phyloP scores from a whole-genome alignment of 2,329 filamentous ascomycete species.

The Cytospora chrysosperma region DNA sequence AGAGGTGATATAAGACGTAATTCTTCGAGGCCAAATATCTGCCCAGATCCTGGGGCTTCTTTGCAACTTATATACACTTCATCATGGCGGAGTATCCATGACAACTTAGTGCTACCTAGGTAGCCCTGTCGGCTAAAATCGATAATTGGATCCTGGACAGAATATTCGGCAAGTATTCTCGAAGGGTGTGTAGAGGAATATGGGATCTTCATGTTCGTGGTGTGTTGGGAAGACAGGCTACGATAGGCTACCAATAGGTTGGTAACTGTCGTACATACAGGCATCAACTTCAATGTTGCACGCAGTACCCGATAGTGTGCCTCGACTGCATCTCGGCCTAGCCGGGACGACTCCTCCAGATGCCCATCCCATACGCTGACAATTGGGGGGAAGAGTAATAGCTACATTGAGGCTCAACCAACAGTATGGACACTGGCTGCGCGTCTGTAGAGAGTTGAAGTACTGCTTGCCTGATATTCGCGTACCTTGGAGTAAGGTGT shows the following conservation, averaged over 20 bases:
- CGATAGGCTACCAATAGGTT: conserved; percentile 12
- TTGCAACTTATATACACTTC: not conserved
- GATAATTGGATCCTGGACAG: too few relatives aligned
- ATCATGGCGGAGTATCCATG: not conserved
- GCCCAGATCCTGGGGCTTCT: not conserved
- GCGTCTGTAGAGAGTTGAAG: not conserved
- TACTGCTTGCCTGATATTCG: too few relatives aligned
- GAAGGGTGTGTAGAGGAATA: not conserved
- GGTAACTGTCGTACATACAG: not conserved
- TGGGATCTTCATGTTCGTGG: not conserved
- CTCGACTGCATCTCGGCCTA: not conserved
- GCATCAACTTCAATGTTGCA: not conserved
- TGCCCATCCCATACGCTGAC: not conserved
- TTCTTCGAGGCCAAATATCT: not conserved
- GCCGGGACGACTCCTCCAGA: not conserved
- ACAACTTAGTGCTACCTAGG: not conserved
- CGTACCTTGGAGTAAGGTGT: too few relatives aligned
- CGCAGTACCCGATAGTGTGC: not conserved
- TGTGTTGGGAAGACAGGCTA: not conserved
- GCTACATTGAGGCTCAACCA: not conserved
- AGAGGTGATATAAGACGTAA: not conserved
- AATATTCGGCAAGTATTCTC: not conserved
- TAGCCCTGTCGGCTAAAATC: not conserved
- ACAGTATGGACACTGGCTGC: not conserved
- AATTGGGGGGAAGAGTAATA: not conserved